Conservation (phyloP, 768 basidiomycete species). For the Lactifluus echinatus region DNA sequence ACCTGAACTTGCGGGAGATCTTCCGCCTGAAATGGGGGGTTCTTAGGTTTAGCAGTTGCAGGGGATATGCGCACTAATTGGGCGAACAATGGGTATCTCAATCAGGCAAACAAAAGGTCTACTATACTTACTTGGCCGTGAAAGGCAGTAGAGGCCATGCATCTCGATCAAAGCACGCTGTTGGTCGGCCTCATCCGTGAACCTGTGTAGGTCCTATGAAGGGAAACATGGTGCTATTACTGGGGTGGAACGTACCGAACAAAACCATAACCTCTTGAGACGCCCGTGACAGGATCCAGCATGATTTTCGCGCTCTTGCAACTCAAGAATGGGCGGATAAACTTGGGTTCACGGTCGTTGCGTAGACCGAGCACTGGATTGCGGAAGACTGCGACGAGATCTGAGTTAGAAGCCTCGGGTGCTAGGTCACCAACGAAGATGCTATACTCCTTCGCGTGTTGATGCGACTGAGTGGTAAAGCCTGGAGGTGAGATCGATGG, state of each 20-base stretch:
- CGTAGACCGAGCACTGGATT: constrained; percentile 81
- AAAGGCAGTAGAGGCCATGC: constrained; percentile 85
- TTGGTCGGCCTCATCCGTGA: constrained; percentile 83
- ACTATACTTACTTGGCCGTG: constrained; percentile 65
- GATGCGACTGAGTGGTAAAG: constrained; percentile 36
- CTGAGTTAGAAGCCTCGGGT: constrained; percentile 89
- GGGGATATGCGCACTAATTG: constrained; percentile 79
- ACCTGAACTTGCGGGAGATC: constrained; percentile 21
- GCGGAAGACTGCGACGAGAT: constrained; percentile 87
- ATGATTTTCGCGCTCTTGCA: constrained; percentile 96
- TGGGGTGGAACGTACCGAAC: constrained; percentile 52
- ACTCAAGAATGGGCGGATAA: constrained; percentile 80
- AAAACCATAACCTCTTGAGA: constrained; percentile 88
- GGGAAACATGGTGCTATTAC: constrained; percentile 13
- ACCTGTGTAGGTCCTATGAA: constrained; percentile 37
- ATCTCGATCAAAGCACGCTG: constrained; percentile 85
- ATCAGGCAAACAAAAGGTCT: neutral
- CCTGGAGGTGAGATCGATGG: constrained; percentile 28
- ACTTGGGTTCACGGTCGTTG: constrained; percentile 80
- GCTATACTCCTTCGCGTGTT: constrained; percentile 79
- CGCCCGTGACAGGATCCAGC: constrained; percentile 83
- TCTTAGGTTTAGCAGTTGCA: constrained; percentile 81
- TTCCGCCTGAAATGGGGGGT: constrained; percentile 30
- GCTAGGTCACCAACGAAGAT: constrained; percentile 94
- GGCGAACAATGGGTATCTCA: constrained; percentile 23